phyloP scores from a whole-genome alignment of 2,329 filamentous ascomycete genomes.

The Taxawa tesnikishii region DNA sequence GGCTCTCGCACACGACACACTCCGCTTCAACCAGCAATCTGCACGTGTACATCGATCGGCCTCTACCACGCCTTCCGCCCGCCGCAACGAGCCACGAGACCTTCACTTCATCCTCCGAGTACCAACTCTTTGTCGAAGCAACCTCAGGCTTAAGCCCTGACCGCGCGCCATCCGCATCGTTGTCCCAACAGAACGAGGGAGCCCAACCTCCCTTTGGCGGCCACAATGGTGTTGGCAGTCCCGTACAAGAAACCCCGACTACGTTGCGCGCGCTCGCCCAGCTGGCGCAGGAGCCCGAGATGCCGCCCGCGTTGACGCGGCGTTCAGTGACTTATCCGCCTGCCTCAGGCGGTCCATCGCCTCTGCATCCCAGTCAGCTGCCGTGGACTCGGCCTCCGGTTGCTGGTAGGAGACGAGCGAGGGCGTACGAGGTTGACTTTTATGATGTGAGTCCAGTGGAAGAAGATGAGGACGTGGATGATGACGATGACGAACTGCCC shows the following conservation, averaged over 20 bases:
- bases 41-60: not conserved
- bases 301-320: not conserved
- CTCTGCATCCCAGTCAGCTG: not conserved
- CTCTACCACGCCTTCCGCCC: too few relatives aligned
- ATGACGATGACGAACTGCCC: constrained; percentile 25
- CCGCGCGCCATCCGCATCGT: not conserved
- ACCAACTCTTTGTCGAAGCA: not conserved
- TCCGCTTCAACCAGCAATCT: not conserved
- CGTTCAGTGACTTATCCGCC: not conserved
- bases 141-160: not conserved
- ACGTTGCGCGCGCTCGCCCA: not conserved
- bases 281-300: not conserved
- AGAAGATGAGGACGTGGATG: not conserved
- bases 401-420: not conserved
- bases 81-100: not conserved
- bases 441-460: not conserved
- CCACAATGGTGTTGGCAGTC: not conserved
- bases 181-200: not conserved
- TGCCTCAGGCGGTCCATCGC: not conserved
- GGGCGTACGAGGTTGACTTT: not conserved
- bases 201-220: not conserved
- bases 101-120: not conserved
- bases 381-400: too few relatives aligned
- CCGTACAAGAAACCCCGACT: not conserved
- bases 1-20: not conserved